Base-by-base conservation (phyloP, 305 asterid genomes). In the Fraxinus xanthoxyloides region DNA sequence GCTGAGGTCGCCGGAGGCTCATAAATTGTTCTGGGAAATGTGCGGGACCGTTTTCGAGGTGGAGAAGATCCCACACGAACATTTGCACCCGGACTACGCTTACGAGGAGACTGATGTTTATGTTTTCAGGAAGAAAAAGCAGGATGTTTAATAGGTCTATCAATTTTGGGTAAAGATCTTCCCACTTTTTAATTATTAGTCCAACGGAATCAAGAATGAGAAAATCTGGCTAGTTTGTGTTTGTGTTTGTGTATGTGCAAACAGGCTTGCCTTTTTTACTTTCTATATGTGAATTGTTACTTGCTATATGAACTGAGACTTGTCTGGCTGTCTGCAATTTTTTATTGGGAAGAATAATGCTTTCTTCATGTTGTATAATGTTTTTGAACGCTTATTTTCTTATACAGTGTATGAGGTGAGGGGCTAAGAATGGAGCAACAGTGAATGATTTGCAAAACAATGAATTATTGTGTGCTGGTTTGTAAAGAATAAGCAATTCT, bases 31-130 rank as follows among this genome's bases (percentile, higher is more conserved):
- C 72, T 94, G 98, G 98, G 92, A 90, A 65, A 85, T 88, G 86
- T 90, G 89, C 32, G 86, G 13, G 8, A 87, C 75, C 10, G 87
- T 85, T 23, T 96, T 96, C 72, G 94, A 91, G 59, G 85, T 93
- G 28, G 84, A 93, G 86, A 94, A 89, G 89, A 86, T 94, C 28
- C 97, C 97, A 12, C 97, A 93, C 21, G 91, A 88, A 84, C 93
- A 96, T 88, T 76, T 96, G 93, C 99, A 94, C 81, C 89, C 90
- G 3, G 95, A 96, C 72, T 96, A 95, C 48, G 98, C 97, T 0
- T 94, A 89, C 69, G 99, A 93, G 87, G 98, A 93, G 84, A 79
- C 97, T 5, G 98, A 94, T 63, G 93, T 94, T 43, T 96, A 85
- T 84, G 85, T 94, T 79, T 87, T 96, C 70, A 82, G 95, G 81